Evolutionary conservation across 345 rosid genomes (phyloP).

Genomic region (Euphorbia peplus): DNA sequence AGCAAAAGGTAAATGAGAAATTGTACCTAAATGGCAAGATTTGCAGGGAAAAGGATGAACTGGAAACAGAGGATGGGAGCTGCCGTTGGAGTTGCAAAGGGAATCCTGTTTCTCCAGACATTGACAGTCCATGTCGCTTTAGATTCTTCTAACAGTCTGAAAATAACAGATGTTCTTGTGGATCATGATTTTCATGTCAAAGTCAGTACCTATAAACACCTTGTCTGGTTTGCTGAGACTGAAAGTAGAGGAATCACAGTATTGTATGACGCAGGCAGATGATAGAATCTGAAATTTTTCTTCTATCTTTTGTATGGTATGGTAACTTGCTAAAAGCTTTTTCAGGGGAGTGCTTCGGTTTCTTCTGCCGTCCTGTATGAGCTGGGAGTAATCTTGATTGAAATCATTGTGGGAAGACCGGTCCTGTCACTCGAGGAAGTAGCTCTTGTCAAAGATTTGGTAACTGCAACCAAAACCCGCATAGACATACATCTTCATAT

Average conservation of each 20-base stretch:
- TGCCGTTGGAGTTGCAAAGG: slow-evolving; percentile 47
- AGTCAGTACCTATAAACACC: slow-evolving; percentile 38
- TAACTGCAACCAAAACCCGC: slow-evolving; percentile 22
- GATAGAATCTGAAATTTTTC: background rate
- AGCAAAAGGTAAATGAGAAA: too few species aligned
- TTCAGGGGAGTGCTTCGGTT: slow-evolving; percentile 30
- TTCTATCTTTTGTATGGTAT: background rate
- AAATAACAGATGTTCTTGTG: slow-evolving; percentile 51
- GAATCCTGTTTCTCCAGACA: slow-evolving; percentile 59
- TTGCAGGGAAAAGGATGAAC: slow-evolving; percentile 24
- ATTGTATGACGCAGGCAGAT: slow-evolving; percentile 10
- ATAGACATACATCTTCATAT: too few species aligned
- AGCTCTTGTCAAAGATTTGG: slow-evolving; percentile 41
- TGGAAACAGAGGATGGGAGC: slow-evolving; percentile 53
- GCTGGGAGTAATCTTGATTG: slow-evolving; percentile 55
- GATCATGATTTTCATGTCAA: slow-evolving; percentile 48
- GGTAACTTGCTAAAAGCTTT: background rate
- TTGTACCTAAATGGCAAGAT: slow-evolving; percentile 11
- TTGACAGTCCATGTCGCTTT: slow-evolving; percentile 54
- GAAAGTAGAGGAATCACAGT: slow-evolving; percentile 23
- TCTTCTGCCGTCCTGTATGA: slow-evolving; percentile 29
- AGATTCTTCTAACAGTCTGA: slow-evolving; percentile 36
- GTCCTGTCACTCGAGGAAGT: slow-evolving; percentile 38
- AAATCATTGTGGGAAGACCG: slow-evolving; percentile 54
- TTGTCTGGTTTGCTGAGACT: slow-evolving; percentile 43